Evolutionary conservation across 2,329 filamentous ascomycete genomes (phyloP), one percentile per base, ranked within the genome.

Genomic region (Penicillium frequentans): DNA sequence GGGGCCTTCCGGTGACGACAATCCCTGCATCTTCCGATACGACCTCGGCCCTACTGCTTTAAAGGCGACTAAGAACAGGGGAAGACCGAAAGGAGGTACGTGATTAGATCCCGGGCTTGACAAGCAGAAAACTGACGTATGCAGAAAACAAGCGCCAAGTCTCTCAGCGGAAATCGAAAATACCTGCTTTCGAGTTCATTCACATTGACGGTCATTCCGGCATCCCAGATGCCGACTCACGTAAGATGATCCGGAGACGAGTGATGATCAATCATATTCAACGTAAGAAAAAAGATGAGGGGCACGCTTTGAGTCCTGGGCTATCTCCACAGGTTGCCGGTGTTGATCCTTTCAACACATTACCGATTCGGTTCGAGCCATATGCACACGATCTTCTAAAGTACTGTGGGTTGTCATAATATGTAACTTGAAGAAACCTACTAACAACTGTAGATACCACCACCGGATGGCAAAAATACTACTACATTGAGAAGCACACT

Each of bases 51-150:
- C 33, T 8, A 49, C 42, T 23, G 33, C 44, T 13, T 47, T 21
- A 23, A 49, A 49, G 26, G 11, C 31, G 5, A 23, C 52, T 7
- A 54, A 37, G 24, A 54, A 49, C 4, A 44, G 45, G 23, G 52
- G 52, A 23, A 37, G 52, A 24, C 52, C 52, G 29, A 48, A 49
- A 53, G 27, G 39, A 27, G 47, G 51, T 53, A 37, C 2, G 42
- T 42, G 13, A 23, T 35, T 26, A 19, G 11, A 11, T 43, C 3
- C 11, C 23, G 2, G 11, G 23, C 1, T 51, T 7, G 13, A 6
- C 5, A 10, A 16, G 9, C 6, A 31, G 7, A 9, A 23, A 7
- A 5, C 29, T 26, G 35, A 51, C 1, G 9, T 24, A 3, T 31
- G 2, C 21, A 46, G 50, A 24, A 14, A 33, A 19, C 9, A 52